phyloP scores from a whole-genome alignment of 2,329 filamentous ascomycete species.

The Pezicula carpinea region DNA sequence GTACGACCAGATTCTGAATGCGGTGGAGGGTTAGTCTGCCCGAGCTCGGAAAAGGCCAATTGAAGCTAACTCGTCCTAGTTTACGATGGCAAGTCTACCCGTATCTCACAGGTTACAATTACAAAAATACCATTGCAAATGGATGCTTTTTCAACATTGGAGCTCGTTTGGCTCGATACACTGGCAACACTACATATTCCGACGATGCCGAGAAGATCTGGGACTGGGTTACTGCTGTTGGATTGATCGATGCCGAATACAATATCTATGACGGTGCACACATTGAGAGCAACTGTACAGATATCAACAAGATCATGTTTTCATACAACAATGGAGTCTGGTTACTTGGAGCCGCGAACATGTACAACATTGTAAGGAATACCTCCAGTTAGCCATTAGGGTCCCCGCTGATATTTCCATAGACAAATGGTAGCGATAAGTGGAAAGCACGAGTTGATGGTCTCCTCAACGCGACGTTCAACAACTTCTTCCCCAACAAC shows the following conservation, averaged over 20 bases:
- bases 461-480: conserved; percentile 30
- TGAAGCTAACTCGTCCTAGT: conserved; percentile 16
- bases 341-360: conserved; percentile 45
- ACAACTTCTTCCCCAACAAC: conserved; percentile 37
- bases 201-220: conserved; percentile 71
- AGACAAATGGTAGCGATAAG: conserved; percentile 30
- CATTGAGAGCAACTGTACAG: conserved; percentile 40
- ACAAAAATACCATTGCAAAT: conserved; percentile 66
- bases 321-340: conserved; percentile 66
- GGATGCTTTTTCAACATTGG: conserved; percentile 67
- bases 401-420: conserved; percentile 33
- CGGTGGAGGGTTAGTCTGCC: conserved; percentile 50
- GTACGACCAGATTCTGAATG: conserved; percentile 67
- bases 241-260: conserved; percentile 53
- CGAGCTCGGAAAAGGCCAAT: background rate
- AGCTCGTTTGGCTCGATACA: conserved; percentile 71
- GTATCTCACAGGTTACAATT: conserved; percentile 50
- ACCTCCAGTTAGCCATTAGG: conserved; percentile 57
- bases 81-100: conserved; percentile 82
- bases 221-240: conserved; percentile 53
- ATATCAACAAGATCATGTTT: conserved; percentile 58
- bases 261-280: conserved; percentile 54
- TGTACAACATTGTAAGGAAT: conserved; percentile 42
- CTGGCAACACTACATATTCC: conserved; percentile 71
- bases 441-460: conserved; percentile 33